phyloP scores from a whole-genome alignment of 345 rosid genomes.

The Litchi chinensis region DNA sequence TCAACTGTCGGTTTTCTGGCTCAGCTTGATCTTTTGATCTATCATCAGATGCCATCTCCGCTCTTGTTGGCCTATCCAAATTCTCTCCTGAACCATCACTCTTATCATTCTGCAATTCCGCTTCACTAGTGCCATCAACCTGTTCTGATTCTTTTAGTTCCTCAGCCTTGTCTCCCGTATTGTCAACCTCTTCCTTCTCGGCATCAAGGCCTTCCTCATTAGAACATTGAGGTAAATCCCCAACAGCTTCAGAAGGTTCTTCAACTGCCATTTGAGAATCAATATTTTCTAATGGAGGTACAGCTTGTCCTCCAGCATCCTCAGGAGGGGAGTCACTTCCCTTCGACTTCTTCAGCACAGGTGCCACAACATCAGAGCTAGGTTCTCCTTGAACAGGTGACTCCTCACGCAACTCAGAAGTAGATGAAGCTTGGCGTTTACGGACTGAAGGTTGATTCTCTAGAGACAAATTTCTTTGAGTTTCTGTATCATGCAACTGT shows the following conservation, averaged over 20 bases:
- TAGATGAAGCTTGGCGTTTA: conserved; percentile 64
- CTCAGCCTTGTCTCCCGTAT: conserved; percentile 51
- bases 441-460: conserved; percentile 46
- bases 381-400: conserved; percentile 42
- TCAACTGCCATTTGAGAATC: conserved; percentile 42
- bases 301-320: conserved; percentile 42
- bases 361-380: conserved; percentile 43
- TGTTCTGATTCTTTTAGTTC: conserved; percentile 49
- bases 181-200: conserved; percentile 68
- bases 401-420: conserved; percentile 60
- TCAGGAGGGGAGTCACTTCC: conserved; percentile 49
- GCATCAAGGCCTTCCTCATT: conserved; percentile 47
- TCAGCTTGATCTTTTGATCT: conserved; percentile 49
- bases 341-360: conserved; percentile 63
- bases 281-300: conserved; percentile 38
- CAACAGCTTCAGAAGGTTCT: conserved; percentile 47
- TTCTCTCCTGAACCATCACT: conserved; percentile 46
- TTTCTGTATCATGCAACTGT: conserved; percentile 52
- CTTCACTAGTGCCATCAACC: conserved; percentile 37
- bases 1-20: conserved; percentile 49
- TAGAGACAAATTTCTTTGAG: conserved; percentile 35
- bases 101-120: conserved; percentile 41
- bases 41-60: conserved; percentile 45
- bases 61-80: conserved; percentile 51
- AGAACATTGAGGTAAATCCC: conserved; percentile 36